These are phyloP conservation scores for Herpetomonas muscarum DNA, from an alignment of 208 protist species.

Conservation along the genomic window DNA sequence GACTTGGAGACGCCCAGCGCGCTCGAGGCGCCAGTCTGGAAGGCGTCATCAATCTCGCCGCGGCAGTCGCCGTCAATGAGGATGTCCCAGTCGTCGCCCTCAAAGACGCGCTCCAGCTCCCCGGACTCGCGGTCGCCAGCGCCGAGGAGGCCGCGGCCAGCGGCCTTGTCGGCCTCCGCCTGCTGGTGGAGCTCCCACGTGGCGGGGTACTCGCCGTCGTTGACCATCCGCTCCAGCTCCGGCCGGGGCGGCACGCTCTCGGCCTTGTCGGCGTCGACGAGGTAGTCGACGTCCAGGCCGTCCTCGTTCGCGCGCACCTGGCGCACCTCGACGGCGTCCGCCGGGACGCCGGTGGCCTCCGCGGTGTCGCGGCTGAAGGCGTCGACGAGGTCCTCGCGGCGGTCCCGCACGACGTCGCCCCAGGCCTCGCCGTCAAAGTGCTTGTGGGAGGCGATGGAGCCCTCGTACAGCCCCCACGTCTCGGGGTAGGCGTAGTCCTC, in stretches of 20 bases:
- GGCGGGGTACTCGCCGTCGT: constrained; percentile 20
- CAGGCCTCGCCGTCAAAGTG: constrained; percentile 11
- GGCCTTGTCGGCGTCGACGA: not conserved
- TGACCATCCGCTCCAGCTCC: constrained; percentile 14
- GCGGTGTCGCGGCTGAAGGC: constrained; percentile 29
- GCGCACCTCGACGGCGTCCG: constrained; percentile 14
- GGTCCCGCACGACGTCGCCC: constrained; percentile 9
- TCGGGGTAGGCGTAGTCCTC: constrained; percentile 23
- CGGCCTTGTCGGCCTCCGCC: constrained; percentile 20
- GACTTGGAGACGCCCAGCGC: constrained; percentile 11
- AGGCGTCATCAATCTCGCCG: constrained; percentile 24
- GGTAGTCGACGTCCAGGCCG: constrained; percentile 22
- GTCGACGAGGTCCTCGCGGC: constrained; percentile 12
- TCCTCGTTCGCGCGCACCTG: constrained; percentile 11
- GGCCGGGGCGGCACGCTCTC: not conserved
- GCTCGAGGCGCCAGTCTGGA: constrained; percentile 25
- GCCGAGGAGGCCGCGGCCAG: constrained; percentile 4
- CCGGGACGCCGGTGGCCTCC: constrained; percentile 10
- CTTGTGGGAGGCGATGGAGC: constrained; percentile 12
- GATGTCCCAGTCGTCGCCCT: constrained; percentile 53
- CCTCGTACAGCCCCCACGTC: constrained; percentile 25
- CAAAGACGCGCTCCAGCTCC: constrained; percentile 33
- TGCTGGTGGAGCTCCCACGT: constrained; percentile 24
- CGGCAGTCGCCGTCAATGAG: constrained; percentile 21
- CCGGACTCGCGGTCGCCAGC: constrained; percentile 32